Base-by-base conservation (phyloP, 805 yeast genomes). In the Naumovozyma dairenensis region DNA sequence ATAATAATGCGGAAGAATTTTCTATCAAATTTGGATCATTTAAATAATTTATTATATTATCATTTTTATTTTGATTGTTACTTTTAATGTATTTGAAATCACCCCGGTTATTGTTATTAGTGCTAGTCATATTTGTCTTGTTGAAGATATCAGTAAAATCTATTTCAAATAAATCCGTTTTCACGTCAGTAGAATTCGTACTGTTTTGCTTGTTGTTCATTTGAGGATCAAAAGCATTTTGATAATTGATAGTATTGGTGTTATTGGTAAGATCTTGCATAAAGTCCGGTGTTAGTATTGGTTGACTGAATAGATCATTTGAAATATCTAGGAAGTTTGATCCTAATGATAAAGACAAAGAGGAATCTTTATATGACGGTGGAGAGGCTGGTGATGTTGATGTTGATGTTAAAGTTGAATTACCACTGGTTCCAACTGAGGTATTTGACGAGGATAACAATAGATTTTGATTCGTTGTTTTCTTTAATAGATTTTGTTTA, bases 91-190 rank as follows among this genome's bases (percentile, higher is more conserved):
- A n/a, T n/a, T n/a, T n/a, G n/a, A n/a, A n/a, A n/a, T n/a, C n/a
- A n/a, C n/a, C n/a, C n/a, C 13, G 8, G 13, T 24, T 24, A 14
- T 12, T 24, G 13, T 12, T 12, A 24, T 6, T 10, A 24, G 8
- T 12, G 26, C 26, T 10, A 7, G 22, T 10, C 22, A 7, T 20
- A 10, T 7, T 10, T 7, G 7, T 20, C 22, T 20, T 20, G 13
- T 46, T 46, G 36, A 56, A 56, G 29, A 56, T 42, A 25, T 52
- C 48, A 9, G 59, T 56, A 29, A 55, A 56, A 43, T 56, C 61
- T 18, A 56, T 49, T 39, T 56, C 61, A 34, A 54, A 40, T 10
- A 48, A 32, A 20, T 45, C 42, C 17, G 21, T 40, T 13, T 29
- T 30, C 9, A 30, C 5, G 32, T 38, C 33, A 36, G 24, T n/a